Conservation (phyloP, 306 rosid genomes). For the Gleditsia sinensis region DNA sequence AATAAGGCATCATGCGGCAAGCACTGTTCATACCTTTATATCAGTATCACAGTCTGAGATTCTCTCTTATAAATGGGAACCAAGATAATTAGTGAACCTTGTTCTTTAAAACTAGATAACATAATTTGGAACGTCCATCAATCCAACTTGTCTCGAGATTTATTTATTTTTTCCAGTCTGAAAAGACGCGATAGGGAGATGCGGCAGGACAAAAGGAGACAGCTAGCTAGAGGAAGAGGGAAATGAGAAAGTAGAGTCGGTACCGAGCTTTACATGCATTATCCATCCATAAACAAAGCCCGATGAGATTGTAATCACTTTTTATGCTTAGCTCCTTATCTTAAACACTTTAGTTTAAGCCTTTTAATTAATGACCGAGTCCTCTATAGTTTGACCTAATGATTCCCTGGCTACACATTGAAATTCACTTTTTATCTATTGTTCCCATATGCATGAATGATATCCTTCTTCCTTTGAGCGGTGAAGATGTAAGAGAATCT, state of each 20-base stretch:
- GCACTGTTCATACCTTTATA: not conserved
- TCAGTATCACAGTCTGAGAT: not conserved
- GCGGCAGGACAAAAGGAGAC: conserved; percentile 32
- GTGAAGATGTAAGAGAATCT: not conserved
- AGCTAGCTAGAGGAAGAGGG: conserved; percentile 7
- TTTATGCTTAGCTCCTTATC: not conserved
- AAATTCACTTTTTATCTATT: no score
- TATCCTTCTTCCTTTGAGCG: no score
- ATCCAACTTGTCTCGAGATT: conserved; percentile 20
- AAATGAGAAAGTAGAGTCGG: no score
- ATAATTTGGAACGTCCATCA: conserved; percentile 10
- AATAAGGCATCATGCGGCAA: not conserved
- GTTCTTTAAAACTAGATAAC: conserved; percentile 9
- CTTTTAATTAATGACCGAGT: no score
- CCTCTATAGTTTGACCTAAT: no score
- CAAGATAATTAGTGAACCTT: not conserved
- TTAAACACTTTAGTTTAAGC: not conserved
- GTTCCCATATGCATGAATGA: no score
- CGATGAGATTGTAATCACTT: not conserved
- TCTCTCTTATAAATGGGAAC: not conserved
- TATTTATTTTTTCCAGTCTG: not conserved
- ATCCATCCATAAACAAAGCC: not conserved
- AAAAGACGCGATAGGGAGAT: conserved; percentile 27
- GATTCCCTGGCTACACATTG: no score
- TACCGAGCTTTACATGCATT: not conserved